Conservation (phyloP, 177 flowering plant genomes). For the Vitis hybrid region DNA sequence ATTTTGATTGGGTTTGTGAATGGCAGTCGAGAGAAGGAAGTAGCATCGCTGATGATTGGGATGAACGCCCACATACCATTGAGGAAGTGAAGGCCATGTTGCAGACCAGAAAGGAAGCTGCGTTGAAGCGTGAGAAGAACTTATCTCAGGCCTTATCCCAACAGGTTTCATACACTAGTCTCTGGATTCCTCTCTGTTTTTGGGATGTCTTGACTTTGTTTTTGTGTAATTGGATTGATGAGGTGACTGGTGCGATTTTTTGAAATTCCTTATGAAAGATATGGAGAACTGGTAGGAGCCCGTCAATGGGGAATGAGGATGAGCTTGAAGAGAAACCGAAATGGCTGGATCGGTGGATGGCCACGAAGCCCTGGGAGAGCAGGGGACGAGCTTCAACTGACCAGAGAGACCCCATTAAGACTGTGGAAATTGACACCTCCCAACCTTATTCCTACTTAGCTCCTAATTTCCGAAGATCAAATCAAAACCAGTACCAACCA, state of each 20-base stretch:
- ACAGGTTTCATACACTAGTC: slow-evolving; percentile 47
- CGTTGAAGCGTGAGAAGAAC: slow-evolving; percentile 25
- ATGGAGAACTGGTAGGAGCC: slow-evolving; percentile 30
- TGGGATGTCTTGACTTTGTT: neutral
- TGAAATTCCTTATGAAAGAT: slow-evolving; percentile 17
- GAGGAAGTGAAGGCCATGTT: slow-evolving; percentile 69
- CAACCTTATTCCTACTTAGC: slow-evolving; percentile 23
- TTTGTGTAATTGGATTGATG: neutral
- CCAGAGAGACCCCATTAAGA: slow-evolving; percentile 38
- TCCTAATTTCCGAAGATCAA: slow-evolving; percentile 12
- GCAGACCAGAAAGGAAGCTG: slow-evolving; percentile 43
- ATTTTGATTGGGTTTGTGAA: neutral
- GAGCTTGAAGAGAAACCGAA: slow-evolving; percentile 25
- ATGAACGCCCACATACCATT: slow-evolving; percentile 48
- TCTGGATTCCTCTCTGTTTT: slow-evolving; percentile 5
- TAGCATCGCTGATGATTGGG: slow-evolving; percentile 35
- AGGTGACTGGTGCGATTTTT: slow-evolving; percentile 9
- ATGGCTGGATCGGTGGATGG: slow-evolving; percentile 15
- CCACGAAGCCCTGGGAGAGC: slow-evolving; percentile 21
- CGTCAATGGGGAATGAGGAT: slow-evolving; percentile 15
- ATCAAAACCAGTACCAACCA: slow-evolving; percentile 21
- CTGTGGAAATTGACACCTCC: slow-evolving; percentile 43
- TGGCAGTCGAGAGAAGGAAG: slow-evolving; percentile 51
- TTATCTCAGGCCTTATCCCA: slow-evolving; percentile 46
- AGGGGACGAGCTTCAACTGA: slow-evolving; percentile 41